A percentile compares a stretch with the other conserved stretches of the same genome.
Conservation (phyloP, 2,329 filamentous ascomycete species). For the Ophiosphaerella narmari region DNA sequence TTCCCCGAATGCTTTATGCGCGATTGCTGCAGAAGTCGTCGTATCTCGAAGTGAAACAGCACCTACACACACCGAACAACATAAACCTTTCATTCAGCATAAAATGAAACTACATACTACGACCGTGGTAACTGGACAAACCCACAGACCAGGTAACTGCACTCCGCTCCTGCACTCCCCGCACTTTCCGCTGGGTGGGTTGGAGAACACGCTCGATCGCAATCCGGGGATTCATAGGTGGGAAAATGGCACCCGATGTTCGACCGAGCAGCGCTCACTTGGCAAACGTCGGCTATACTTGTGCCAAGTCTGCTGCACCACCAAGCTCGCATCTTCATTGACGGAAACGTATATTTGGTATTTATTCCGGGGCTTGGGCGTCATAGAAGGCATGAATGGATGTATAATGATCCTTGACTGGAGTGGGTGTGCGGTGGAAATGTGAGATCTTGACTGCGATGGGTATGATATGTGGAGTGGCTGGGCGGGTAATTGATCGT, state of each 20-base stretch:
- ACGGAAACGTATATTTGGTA: slow-evolving; percentile 10
- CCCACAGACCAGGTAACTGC: neutral
- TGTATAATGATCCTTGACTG: neutral
- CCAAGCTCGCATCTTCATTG: slow-evolving; percentile 11
- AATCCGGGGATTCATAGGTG: slow-evolving; percentile 13
- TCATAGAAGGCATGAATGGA: neutral
- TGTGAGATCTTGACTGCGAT: neutral
- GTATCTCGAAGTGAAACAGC: no score
- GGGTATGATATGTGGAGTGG: neutral
- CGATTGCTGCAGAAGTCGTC: no score
- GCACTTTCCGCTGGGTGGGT: neutral
- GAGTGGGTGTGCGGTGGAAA: neutral
- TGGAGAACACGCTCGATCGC: neutral
- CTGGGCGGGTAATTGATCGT: neutral
- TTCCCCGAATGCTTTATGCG: no score
- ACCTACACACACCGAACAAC: neutral
- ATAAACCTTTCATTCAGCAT: neutral
- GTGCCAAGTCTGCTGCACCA: slow-evolving; percentile 10
- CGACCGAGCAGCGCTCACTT: slow-evolving; percentile 11
- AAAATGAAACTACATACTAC: neutral
- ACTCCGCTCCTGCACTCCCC: slow-evolving; percentile 1
- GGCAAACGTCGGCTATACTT: slow-evolving; percentile 10
- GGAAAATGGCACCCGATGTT: slow-evolving; percentile 10
- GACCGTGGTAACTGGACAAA: neutral
- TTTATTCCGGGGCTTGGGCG: neutral